phyloP scores from a whole-genome alignment of 2,329 filamentous ascomycete species.

The Xylariaceae sp. region DNA sequence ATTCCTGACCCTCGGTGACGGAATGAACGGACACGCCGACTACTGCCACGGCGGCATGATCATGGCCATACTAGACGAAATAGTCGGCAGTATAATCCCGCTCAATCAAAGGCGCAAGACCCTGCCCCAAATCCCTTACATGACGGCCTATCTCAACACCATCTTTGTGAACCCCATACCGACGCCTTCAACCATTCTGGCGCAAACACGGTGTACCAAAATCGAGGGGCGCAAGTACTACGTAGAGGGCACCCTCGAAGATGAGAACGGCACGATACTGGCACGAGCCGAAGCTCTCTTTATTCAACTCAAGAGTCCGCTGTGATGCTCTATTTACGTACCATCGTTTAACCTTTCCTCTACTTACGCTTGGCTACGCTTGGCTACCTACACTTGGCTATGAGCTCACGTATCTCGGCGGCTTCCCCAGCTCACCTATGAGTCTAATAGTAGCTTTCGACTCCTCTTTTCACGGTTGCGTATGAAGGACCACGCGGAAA shows the following conservation, averaged over 20 bases:
- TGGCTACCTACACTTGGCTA: too few relatives aligned
- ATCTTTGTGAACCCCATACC: constrained; percentile 47
- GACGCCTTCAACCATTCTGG: constrained; percentile 45
- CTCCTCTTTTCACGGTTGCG: too few relatives aligned
- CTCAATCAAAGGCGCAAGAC: constrained; percentile 32
- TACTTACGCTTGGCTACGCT: neutral
- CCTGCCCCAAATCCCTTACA: constrained; percentile 25
- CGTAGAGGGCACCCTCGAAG: constrained; percentile 30
- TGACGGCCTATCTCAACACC: constrained; percentile 52
- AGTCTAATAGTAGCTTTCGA: too few relatives aligned
- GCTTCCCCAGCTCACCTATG: too few relatives aligned
- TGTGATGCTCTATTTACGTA: constrained; percentile 1
- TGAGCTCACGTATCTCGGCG: too few relatives aligned
- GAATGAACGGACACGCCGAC: constrained; percentile 48
- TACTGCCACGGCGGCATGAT: constrained; percentile 55
- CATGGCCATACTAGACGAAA: constrained; percentile 53
- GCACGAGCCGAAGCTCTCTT: constrained; percentile 50
- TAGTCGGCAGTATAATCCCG: constrained; percentile 45
- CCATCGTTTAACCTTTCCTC: neutral
- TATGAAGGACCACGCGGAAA: too few relatives aligned
- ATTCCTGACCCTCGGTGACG: constrained; percentile 41
- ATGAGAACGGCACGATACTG: constrained; percentile 42
- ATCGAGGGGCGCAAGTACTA: constrained; percentile 51
- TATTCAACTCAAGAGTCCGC: constrained; percentile 13
- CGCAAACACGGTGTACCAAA: constrained; percentile 39